Percentiles rank a stretch among this genome's conserved stretches.
Conservation (phyloP, 176 grass and related monocot species). For the Lolium rigidum region DNA sequence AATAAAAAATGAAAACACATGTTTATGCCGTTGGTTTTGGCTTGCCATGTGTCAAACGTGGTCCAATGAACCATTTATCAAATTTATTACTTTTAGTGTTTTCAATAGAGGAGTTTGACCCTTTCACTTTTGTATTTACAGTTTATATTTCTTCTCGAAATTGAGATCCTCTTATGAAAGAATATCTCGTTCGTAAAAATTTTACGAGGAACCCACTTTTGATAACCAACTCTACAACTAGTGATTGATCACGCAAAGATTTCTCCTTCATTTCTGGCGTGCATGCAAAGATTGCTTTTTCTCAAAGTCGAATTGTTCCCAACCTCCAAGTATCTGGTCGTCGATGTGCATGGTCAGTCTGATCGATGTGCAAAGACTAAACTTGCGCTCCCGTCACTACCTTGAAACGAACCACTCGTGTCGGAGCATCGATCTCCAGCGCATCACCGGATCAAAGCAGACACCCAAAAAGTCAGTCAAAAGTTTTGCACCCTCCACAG, state of each 20-base stretch:
- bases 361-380: neutral
- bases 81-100: too few species aligned
- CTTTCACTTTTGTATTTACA: too few species aligned
- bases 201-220: too few species aligned
- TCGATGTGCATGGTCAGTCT: neutral
- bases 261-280: neutral
- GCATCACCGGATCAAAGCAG: neutral
- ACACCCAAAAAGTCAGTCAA: neutral
- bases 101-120: too few species aligned
- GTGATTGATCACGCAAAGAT: neutral
- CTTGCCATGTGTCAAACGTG: too few species aligned
- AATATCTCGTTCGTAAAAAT: neutral
- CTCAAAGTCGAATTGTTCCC: neutral
- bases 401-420: neutral
- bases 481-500: neutral
- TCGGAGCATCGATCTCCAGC: too few species aligned
- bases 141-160: too few species aligned
- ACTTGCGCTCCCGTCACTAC: neutral
- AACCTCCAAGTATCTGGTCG: neutral
- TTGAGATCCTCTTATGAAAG: too few species aligned
- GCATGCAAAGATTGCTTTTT: constrained; percentile 1
- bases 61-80: too few species aligned
- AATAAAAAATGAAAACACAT: too few species aligned
- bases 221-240: neutral
- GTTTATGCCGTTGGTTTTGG: too few species aligned